phyloP scores from a whole-genome alignment of 345 rosid genomes.

The Conringia planisiliqua region DNA sequence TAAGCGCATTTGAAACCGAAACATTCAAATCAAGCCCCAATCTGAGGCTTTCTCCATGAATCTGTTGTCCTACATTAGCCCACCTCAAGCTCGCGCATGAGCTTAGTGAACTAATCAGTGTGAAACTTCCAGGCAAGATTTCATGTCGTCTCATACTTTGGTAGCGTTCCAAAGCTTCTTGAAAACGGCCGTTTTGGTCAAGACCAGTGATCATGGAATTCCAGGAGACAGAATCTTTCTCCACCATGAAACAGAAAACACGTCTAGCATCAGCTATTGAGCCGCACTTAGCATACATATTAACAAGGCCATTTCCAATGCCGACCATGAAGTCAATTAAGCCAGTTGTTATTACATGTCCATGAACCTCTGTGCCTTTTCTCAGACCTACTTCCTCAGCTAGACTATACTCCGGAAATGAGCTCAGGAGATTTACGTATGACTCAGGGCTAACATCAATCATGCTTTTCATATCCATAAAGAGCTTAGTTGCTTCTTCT shows the following conservation, averaged over 20 bases:
- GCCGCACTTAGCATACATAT: slow-evolving; percentile 87
- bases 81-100: slow-evolving; percentile 83
- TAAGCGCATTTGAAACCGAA: slow-evolving; percentile 88
- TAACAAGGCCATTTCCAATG: slow-evolving; percentile 77
- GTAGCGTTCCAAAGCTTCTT: slow-evolving; percentile 55
- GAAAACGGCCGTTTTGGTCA: slow-evolving; percentile 68
- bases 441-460: slow-evolving; percentile 63
- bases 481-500: slow-evolving; percentile 68
- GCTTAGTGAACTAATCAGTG: slow-evolving; percentile 77
- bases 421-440: slow-evolving; percentile 61
- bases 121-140: slow-evolving; percentile 52
- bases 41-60: slow-evolving; percentile 66
- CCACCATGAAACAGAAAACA: slow-evolving; percentile 53
- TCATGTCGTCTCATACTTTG: slow-evolving; percentile 54
- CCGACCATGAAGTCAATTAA: slow-evolving; percentile 45
- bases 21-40: slow-evolving; percentile 71
- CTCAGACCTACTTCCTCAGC: slow-evolving; percentile 59
- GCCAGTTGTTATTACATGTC: slow-evolving; percentile 54
- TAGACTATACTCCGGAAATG: slow-evolving; percentile 58
- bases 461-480: slow-evolving; percentile 46
- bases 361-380: slow-evolving; percentile 87
- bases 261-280: slow-evolving; percentile 51
- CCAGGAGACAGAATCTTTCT: slow-evolving; percentile 86
- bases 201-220: slow-evolving; percentile 86
- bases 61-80: slow-evolving; percentile 54